These are phyloP conservation scores for Colletotrichum spaethianum DNA, from an alignment of 2,329 filamentous ascomycete genomes.

Conservation along the genomic window DNA sequence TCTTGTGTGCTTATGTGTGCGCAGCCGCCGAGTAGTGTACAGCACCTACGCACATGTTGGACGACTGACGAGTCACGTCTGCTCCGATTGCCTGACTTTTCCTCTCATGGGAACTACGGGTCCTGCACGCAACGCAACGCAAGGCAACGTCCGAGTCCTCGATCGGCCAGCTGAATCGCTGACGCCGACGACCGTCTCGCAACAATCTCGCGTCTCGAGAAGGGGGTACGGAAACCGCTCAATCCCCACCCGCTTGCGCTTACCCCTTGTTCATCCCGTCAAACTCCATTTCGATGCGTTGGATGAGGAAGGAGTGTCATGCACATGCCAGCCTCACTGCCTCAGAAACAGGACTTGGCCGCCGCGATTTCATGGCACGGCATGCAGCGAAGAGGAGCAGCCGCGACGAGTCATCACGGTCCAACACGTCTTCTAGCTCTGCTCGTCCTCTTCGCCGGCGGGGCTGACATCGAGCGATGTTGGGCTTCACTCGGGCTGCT, in stretches of 20 bases:
- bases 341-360: conserved; percentile 18
- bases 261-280: background rate
- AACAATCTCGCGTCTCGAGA: background rate
- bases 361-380: conserved; percentile 7
- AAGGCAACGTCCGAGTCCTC: conserved; percentile 22
- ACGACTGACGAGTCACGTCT: background rate
- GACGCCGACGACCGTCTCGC: conserved; percentile 21
- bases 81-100: background rate
- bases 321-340: conserved; percentile 11
- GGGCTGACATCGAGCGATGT: background rate
- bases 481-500: background rate
- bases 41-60: background rate
- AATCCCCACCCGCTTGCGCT: conserved; percentile 18
- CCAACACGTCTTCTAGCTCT: background rate
- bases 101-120: background rate
- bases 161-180: conserved; percentile 31
- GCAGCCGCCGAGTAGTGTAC: background rate
- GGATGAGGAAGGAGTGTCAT: conserved; percentile 19
- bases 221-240: conserved; percentile 23
- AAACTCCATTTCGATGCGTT: conserved; percentile 23
- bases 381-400: conserved; percentile 26
- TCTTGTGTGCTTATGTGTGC: background rate
- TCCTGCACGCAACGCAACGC: background rate
- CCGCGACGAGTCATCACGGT: conserved; percentile 6
- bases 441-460: background rate